Base-by-base conservation (phyloP, 768 basidiomycete species). In the Filobasidium floriforme region DNA sequence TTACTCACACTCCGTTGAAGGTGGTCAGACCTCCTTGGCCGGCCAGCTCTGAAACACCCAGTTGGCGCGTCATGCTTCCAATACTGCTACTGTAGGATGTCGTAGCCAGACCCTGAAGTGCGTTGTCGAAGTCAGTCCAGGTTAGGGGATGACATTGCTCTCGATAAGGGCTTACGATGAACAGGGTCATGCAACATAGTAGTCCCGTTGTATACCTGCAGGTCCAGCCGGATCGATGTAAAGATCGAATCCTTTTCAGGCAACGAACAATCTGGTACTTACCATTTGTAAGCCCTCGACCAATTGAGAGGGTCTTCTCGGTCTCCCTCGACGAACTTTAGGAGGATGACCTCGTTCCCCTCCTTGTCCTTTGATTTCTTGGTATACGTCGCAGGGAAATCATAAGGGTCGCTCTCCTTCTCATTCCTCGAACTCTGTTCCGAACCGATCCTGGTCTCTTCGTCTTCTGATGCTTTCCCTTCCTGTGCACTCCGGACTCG, bases 81-180 rank as follows among this genome's bases (percentile, higher is more conserved):
- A 61, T 61, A 61, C 60, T 44, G 26, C 60, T 61, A 44, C 60
- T 61, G 44, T 61, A 61, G 2, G 60, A 41, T 14, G 60, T 61
- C 24, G 60, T 61, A 4, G 60, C 60, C 19, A 61, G 41, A 41
- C 60, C 60, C 24, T 43, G 19, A 9, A 24, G 18, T 41, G 57
- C 43, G 43, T 44, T 44, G 43, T 19, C 10, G 43, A 44, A n/a
- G n/a, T 44, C 43, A 44, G 43, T 44, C 19, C 43, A 10, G 43
- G 19, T 10, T 44, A 44, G 43, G n/a, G n/a, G n/a, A n/a, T n/a
- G n/a, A n/a, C n/a, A n/a, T n/a, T 44, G 43, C 43, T 44, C 43
- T 19, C 10, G 43, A 44, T 44, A 49, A 22, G 46, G 29, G 26
- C 54, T 57, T n/a, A 57, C 54, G 29, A 57, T 57, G 54, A 57